phyloP scores from a whole-genome alignment of 1,139 yeast species.

The Suhomyces bokatorum region DNA sequence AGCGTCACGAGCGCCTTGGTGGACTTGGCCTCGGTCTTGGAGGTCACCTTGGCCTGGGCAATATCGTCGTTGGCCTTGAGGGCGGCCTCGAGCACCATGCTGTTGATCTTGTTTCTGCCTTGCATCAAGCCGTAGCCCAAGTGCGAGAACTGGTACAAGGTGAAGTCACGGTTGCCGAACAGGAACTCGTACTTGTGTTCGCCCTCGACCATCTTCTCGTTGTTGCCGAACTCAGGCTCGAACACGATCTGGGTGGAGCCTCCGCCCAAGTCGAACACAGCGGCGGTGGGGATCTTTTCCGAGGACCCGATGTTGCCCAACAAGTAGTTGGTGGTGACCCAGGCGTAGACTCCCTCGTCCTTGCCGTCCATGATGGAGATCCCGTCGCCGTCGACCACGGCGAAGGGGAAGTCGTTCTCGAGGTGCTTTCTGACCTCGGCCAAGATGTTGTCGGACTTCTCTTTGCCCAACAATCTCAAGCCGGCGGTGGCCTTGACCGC shows the following conservation, averaged over 20 bases:
- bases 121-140: slow-evolving; percentile 94
- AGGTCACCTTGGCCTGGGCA: slow-evolving; percentile 30
- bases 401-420: slow-evolving; percentile 81
- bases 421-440: slow-evolving; percentile 74
- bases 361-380: slow-evolving; percentile 91
- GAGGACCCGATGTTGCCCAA: slow-evolving; percentile 86
- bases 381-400: slow-evolving; percentile 81
- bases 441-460: slow-evolving; percentile 67
- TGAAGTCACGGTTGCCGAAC: slow-evolving; percentile 79
- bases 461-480: slow-evolving; percentile 78
- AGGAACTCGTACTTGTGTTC: slow-evolving; percentile 81
- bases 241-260: slow-evolving; percentile 98
- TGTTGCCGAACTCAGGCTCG: slow-evolving; percentile 72
- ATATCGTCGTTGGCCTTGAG: slow-evolving; percentile 35
- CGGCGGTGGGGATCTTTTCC: slow-evolving; percentile 80
- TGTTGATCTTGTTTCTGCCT: slow-evolving; percentile 82
- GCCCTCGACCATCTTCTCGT: slow-evolving; percentile 72
- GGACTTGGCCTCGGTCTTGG: slow-evolving; percentile 40
- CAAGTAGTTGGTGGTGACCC: slow-evolving; percentile 94
- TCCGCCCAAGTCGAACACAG: slow-evolving; percentile 97
- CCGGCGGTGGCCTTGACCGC: slow-evolving; percentile 99
- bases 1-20: slow-evolving; percentile 45
- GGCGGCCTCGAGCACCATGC: slow-evolving; percentile 53
- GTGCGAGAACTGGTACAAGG: slow-evolving; percentile 92
- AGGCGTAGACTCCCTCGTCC: slow-evolving; percentile 98